phyloP scores from a whole-genome alignment of 768 basidiomycete genomes.

The Mycena polygramma region DNA sequence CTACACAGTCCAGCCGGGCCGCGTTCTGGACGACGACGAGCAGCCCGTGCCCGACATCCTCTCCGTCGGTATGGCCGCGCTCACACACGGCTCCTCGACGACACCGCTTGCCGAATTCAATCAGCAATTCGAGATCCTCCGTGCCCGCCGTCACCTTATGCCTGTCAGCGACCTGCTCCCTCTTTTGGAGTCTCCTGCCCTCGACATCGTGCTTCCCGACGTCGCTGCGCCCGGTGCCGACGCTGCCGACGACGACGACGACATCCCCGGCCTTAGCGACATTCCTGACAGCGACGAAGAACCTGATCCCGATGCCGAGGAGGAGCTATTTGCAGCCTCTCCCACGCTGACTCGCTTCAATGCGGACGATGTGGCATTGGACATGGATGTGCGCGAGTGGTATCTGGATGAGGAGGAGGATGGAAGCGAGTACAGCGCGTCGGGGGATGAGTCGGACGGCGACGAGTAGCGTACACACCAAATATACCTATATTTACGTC shows the following conservation, averaged over 20 bases:
- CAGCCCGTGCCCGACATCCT: conserved; percentile 36
- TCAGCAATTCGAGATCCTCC: conserved; percentile 28
- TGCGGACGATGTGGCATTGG: conserved; percentile 8
- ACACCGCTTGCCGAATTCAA: conserved; percentile 36
- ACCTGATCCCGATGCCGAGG: not conserved
- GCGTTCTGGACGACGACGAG: conserved; percentile 37
- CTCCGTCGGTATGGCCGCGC: conserved; percentile 25
- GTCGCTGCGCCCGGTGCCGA: not conserved
- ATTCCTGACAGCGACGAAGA: conserved; percentile 2
- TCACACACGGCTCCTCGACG: conserved; percentile 21
- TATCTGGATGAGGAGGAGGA: conserved; percentile 13
- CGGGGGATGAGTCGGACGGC: not conserved
- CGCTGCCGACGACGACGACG: not conserved
- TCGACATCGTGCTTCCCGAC: not conserved
- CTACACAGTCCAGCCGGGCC: conserved; percentile 37
- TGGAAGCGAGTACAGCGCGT: not conserved
- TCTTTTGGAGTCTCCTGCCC: not conserved
- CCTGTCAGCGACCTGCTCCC: conserved; percentile 14
- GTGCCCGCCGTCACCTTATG: conserved; percentile 26
- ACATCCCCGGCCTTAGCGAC: not conserved
- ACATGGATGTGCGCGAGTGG: conserved; percentile 5
- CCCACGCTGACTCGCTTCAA: conserved; percentile 10
- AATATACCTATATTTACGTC: not conserved
- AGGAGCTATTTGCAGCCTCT: not conserved
- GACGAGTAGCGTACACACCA: not conserved